A percentile compares a stretch with the other conserved stretches of the same genome.
Conservation (phyloP, 495 filamentous ascomycete genomes). For the Umbilicaria muhlenbergii region DNA sequence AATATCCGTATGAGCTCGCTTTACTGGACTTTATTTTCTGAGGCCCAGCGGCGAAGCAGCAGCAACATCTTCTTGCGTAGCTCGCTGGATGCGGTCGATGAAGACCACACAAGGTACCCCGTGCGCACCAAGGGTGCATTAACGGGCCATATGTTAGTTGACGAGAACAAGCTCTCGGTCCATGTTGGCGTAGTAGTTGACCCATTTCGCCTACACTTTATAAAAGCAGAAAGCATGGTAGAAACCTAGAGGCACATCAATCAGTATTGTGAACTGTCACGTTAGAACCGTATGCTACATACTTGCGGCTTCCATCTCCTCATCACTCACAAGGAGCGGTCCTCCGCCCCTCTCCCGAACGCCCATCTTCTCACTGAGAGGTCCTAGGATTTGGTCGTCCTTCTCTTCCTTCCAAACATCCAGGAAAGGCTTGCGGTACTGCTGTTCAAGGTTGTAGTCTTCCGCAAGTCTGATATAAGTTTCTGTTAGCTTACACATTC, state of each 20-base stretch:
- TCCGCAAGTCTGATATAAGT: constrained; percentile 46
- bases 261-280: constrained; percentile 4
- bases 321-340: constrained; percentile 48
- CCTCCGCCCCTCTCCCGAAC: constrained; percentile 60
- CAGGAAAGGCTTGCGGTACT: constrained; percentile 76
- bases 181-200: no score
- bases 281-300: constrained; percentile 12
- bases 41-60: no score
- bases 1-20: no score
- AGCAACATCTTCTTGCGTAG: no score
- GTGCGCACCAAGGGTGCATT: no score
- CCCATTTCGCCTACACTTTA: constrained; percentile 42
- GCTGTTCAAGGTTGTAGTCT: constrained; percentile 88
- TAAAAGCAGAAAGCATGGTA: constrained; percentile 92
- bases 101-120: no score
- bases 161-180: no score
- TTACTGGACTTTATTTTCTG: no score
- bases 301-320: constrained; percentile 82
- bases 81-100: no score
- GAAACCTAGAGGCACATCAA: constrained; percentile 33
- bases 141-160: no score
- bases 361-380: constrained; percentile 85
- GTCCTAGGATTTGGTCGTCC: constrained; percentile 60
- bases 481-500: constrained; percentile 2
- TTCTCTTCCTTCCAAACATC: constrained; percentile 88